Base-by-base conservation (phyloP, 352 stramenopile genomes). In the Phytopythium vexans region DNA sequence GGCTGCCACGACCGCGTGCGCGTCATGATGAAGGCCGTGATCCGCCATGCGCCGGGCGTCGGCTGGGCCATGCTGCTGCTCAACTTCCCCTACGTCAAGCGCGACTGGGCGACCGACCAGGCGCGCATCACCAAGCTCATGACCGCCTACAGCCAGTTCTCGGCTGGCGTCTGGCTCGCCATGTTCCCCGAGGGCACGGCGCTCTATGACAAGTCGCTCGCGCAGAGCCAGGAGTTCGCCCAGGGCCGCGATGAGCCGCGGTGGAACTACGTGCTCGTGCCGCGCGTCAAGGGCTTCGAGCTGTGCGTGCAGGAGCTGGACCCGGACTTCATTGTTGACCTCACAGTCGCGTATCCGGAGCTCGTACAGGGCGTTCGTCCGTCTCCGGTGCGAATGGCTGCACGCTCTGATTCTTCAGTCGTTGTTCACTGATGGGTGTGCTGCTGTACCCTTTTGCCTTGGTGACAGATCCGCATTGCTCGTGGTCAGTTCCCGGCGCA, bases 131-230 rank as follows among this genome's bases (percentile, higher is more conserved):
- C 62, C 8, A 69, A 66, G 9, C 49, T 72, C 8, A 77, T 94
- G 32, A 32, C 52, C 6, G 74, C 70, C 21, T 94, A 92, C 64
- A 81, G 74, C 11, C 46, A 78, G 8, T 69, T 59, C 11, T 52
- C 63, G 1, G 63, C 64, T 8, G 73, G 73, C 21, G 74, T 68
- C 15, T 90, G 79, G 79, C 58, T 92, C 10, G 68, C 74, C 46
- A 92, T 94, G 77, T 92, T 94, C 47, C 83, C 81, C 0, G 83
- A 94, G 59, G 81, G 81, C 41, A 92, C 81, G 34, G 76, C 75
- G 38, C 58, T 92, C 21, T 89, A 86, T 60, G 66, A 81, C 51
- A 81, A 74, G 61, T 86, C 83, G 46, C 64, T 92, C 14, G 56
- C 78, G 36, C 72, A 74, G 37, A 85, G 70, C 40, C 79, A 91